A percentile compares a stretch with the other conserved stretches of the same genome.
phyloP scores from a whole-genome alignment of 2,329 filamentous ascomycete genomes.

The Purpureocillium takamizusanense region DNA sequence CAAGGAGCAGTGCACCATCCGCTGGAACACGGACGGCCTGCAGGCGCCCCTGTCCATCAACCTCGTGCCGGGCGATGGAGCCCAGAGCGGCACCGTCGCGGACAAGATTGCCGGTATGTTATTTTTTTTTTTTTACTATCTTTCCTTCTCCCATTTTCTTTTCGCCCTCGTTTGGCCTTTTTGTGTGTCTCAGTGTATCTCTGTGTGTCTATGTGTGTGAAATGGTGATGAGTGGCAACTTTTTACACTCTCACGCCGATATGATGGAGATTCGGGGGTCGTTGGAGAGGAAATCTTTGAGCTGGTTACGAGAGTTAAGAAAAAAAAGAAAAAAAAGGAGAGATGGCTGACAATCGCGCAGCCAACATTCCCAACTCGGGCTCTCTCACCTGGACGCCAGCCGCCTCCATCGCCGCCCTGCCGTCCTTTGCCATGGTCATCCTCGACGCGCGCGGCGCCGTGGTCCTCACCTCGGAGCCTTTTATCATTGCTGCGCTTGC shows the following conservation, averaged over 20 bases:
- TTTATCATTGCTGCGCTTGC: background rate
- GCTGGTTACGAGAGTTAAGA: background rate
- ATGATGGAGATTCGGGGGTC: too few relatives aligned
- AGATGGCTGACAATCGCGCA: background rate
- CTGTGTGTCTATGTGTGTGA: too few relatives aligned
- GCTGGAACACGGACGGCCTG: conserved; percentile 11
- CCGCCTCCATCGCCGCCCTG: conserved; percentile 10
- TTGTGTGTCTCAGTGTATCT: too few relatives aligned
- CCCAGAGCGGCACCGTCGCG: conserved; percentile 8
- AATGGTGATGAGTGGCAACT: too few relatives aligned
- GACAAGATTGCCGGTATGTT: conserved; percentile 12
- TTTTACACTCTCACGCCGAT: too few relatives aligned
- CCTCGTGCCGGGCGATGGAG: conserved; percentile 10
- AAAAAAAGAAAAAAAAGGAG: too few relatives aligned
- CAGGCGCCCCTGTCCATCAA: conserved; percentile 12
- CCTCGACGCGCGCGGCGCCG: conserved; percentile 7
- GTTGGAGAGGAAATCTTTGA: too few relatives aligned
- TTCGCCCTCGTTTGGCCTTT: too few relatives aligned
- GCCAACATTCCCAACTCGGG: conserved; percentile 12
- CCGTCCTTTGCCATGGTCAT: conserved; percentile 13
- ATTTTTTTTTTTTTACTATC: background rate
- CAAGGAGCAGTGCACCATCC: conserved; percentile 9
- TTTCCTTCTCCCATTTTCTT: background rate
- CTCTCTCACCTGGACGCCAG: conserved; percentile 11
- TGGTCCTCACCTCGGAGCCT: background rate